phyloP scores from a whole-genome alignment of 768 basidiomycete genomes.

The Amanita inopinata region DNA sequence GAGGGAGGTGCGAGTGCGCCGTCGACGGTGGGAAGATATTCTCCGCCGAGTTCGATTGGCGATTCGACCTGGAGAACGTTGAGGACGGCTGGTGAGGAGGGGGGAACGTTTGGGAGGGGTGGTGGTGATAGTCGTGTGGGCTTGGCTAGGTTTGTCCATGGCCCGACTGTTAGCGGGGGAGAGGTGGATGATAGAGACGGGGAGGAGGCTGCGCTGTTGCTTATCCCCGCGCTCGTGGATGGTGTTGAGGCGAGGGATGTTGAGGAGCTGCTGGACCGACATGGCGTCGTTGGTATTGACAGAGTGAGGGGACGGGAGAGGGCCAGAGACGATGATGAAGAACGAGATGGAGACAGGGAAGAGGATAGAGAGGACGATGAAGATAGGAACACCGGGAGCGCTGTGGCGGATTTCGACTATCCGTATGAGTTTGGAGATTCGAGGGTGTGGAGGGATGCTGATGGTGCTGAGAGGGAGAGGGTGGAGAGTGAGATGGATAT shows the following conservation, averaged over 20 bases:
- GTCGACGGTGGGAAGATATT: slow-evolving; percentile 18
- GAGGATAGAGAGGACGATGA: slow-evolving; percentile 12
- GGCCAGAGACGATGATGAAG: not conserved
- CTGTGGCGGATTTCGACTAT: slow-evolving; percentile 10
- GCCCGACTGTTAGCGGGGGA: slow-evolving; percentile 7
- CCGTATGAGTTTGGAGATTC: slow-evolving; percentile 9
- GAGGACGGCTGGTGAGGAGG: slow-evolving; percentile 16
- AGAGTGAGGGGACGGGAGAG: not conserved
- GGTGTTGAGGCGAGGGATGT: slow-evolving; percentile 6
- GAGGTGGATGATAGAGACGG: slow-evolving; percentile 5
- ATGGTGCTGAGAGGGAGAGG: not conserved
- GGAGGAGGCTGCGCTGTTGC: slow-evolving; percentile 19
- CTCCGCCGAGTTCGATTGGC: slow-evolving; percentile 31
- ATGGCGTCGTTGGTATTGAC: slow-evolving; percentile 13
- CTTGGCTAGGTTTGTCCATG: too few relatives aligned
- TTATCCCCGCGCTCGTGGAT: slow-evolving; percentile 7
- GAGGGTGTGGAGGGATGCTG: slow-evolving; percentile 2
- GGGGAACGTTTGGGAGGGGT: slow-evolving; percentile 11
- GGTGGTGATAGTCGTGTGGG: too few relatives aligned
- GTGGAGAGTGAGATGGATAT: slow-evolving; percentile 4
- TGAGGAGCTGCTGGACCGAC: slow-evolving; percentile 3
- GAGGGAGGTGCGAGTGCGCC: not conserved
- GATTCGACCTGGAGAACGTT: slow-evolving; percentile 38
- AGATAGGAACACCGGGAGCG: slow-evolving; percentile 6
- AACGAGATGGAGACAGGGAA: slow-evolving; percentile 8